Percentiles rank a stretch among this genome's conserved stretches.
Conservation (phyloP, 2,329 filamentous ascomycete genomes). For the Rasamsonia emersonii region DNA sequence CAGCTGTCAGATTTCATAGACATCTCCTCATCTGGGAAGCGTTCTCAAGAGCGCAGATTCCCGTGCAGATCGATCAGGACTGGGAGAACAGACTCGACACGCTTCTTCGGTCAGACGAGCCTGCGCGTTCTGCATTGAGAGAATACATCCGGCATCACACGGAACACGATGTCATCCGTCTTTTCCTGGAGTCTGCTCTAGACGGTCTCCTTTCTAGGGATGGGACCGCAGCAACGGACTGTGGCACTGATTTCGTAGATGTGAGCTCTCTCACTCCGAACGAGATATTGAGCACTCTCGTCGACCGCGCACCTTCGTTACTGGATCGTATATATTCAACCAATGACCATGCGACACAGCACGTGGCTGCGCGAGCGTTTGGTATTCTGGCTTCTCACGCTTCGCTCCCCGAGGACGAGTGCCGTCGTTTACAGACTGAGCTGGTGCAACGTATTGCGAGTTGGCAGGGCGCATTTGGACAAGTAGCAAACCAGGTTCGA, state of each 20-base stretch:
- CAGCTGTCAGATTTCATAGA: slow-evolving; percentile 62
- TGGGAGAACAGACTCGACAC: slow-evolving; percentile 78
- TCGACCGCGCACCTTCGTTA: slow-evolving; percentile 44
- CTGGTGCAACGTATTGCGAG: slow-evolving; percentile 40
- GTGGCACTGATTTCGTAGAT: slow-evolving; percentile 44
- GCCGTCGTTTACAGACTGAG: slow-evolving; percentile 36
- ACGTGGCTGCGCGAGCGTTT: slow-evolving; percentile 59
- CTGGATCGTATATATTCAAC: slow-evolving; percentile 53
- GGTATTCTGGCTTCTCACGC: slow-evolving; percentile 68
- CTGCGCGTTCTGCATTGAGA: slow-evolving; percentile 49
- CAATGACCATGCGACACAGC: slow-evolving; percentile 61
- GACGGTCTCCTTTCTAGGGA: slow-evolving; percentile 33
- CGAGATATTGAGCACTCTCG: slow-evolving; percentile 42
- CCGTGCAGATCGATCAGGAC: slow-evolving; percentile 58
- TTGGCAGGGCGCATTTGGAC: slow-evolving; percentile 54
- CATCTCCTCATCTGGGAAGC: slow-evolving; percentile 53
- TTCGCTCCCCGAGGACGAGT: slow-evolving; percentile 28
- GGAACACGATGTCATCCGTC: slow-evolving; percentile 29
- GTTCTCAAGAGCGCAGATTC: slow-evolving; percentile 35
- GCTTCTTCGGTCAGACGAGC: slow-evolving; percentile 60
- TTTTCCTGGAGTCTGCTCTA: slow-evolving; percentile 38
- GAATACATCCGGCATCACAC: slow-evolving; percentile 22
- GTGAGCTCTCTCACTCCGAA: slow-evolving; percentile 49
- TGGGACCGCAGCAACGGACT: slow-evolving; percentile 35
- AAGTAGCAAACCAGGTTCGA: slow-evolving; percentile 50